Conservation (phyloP, 495 filamentous ascomycete species). For the Aspergillus conjunctus region DNA sequence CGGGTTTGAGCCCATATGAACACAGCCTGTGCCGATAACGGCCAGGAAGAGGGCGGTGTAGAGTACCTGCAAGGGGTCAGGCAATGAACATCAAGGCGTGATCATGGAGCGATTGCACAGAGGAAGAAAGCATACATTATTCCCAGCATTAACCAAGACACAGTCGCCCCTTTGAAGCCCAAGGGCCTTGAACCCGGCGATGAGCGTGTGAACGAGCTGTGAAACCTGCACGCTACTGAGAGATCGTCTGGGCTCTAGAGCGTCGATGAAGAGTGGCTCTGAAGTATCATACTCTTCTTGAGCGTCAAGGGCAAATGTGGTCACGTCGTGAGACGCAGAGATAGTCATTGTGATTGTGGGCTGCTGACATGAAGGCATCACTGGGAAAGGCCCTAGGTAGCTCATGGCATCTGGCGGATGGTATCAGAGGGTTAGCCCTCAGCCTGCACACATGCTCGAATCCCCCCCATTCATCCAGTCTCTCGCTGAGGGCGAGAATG, state of each 20-base stretch:
- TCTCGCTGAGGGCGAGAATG: no score
- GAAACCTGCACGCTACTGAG: constrained; percentile 53
- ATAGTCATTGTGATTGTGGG: no score
- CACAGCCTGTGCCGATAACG: constrained; percentile 43
- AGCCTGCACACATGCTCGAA: no score
- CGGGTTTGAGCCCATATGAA: constrained; percentile 44
- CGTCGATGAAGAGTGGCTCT: constrained; percentile 54
- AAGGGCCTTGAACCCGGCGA: constrained; percentile 53
- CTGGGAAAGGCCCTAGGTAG: no score
- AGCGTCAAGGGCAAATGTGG: constrained; percentile 38
- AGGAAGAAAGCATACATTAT: constrained; percentile 43
- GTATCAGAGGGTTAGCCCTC: no score
- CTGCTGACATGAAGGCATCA: no score
- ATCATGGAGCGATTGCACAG: no score
- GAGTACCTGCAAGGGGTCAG: constrained; percentile 36
- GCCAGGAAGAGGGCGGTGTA: constrained; percentile 43
- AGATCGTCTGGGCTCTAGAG: constrained; percentile 49
- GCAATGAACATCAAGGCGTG: background rate
- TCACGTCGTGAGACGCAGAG: background rate
- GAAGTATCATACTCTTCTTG: constrained; percentile 33
- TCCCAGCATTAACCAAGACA: constrained; percentile 60
- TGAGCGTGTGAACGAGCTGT: constrained; percentile 47
- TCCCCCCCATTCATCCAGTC: no score
- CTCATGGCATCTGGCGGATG: no score
- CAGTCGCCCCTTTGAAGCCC: constrained; percentile 51